phyloP scores from a whole-genome alignment of 495 filamentous ascomycete genomes.

The Aspergillus sclerotioniger region DNA sequence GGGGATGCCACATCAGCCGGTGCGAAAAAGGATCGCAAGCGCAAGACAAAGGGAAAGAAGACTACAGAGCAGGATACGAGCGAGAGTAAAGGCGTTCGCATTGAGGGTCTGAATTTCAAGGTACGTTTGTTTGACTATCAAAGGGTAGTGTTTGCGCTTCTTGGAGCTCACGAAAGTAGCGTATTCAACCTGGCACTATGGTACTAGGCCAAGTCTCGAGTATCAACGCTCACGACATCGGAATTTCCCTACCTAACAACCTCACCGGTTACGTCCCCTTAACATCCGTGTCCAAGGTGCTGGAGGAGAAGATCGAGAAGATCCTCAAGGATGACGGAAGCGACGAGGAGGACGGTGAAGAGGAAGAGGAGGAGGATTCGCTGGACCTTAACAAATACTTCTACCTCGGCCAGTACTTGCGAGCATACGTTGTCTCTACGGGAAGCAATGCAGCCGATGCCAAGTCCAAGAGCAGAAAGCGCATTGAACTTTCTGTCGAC shows the following conservation, averaged over 20 bases:
- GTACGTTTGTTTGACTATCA: constrained; percentile 41
- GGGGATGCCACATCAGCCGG: constrained; percentile 28
- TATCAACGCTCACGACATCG: constrained; percentile 75
- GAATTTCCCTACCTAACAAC: constrained; percentile 85
- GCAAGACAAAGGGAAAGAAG: constrained; percentile 51
- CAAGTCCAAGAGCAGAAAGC: constrained; percentile 65
- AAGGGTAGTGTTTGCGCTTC: not conserved
- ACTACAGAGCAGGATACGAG: constrained; percentile 39
- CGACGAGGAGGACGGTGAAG: constrained; percentile 46
- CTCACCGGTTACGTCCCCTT: constrained; percentile 85
- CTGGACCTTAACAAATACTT: constrained; percentile 73
- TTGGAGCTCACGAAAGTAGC: constrained; percentile 53
- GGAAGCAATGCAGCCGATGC: constrained; percentile 52
- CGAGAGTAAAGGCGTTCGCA: constrained; percentile 60
- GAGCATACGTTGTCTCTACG: constrained; percentile 78
- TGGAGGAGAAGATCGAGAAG: constrained; percentile 65
- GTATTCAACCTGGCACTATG: constrained; percentile 76
- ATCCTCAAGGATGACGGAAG: constrained; percentile 58
- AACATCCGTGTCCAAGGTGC: constrained; percentile 77
- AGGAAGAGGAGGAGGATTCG: constrained; percentile 55
- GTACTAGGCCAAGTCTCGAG: constrained; percentile 83
- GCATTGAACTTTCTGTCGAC: constrained; percentile 79
- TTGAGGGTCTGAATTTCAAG: constrained; percentile 89
- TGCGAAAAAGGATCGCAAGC: constrained; percentile 52
- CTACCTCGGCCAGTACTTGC: constrained; percentile 81